Base-by-base conservation (phyloP, 2,329 filamentous ascomycete species). In the Aspergillaceae sp. region DNA sequence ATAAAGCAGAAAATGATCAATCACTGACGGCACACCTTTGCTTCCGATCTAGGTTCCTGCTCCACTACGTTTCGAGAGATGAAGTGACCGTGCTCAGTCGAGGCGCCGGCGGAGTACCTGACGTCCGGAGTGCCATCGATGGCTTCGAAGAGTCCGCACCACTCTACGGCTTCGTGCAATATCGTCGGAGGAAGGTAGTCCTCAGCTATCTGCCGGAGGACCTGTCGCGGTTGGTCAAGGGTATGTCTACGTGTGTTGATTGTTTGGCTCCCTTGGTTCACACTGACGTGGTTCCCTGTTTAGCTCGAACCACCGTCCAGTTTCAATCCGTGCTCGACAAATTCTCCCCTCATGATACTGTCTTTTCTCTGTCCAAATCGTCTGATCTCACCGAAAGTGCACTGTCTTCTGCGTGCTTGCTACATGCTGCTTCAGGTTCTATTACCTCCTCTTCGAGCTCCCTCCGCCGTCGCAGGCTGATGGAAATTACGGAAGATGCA, bases 401-500 rank as follows among this genome's bases (percentile, higher is more conserved):
- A 54, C 78, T 98, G 44, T 91, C 89, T 7, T 82, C 89, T 30
- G 87, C 87, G 45, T 96, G 90, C 68, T 89, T 89, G 38, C 74
- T 96, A 45, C 89, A 96, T 68, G 86, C 90, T 35, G 87, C 89
- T 5, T 87, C 87, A 8, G 85, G 84, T 35, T 94, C 91, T 19
- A 87, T 83, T 54, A 88, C 85, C 28, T 94, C 90, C 7, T 91
- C 87, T 4, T 86, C 80, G 42, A 89, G 86, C 62, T 94, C 88
- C 4, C 73, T 89, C 53, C 80, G 85, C 48, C 78, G 83, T 60
- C 80, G 84, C 57, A 83, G 87, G 54, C 73, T 97, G 57, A 84
- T 91, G 71, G 91, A 94, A 69, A 96, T 97, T 63, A 83, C 85
- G n/a, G 92, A 97, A 68, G 87, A 92, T 69, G 86, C 84, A 45